Evolutionary conservation across 306 rosid genomes (phyloP).

Genomic region (Corylus heterophylla): DNA sequence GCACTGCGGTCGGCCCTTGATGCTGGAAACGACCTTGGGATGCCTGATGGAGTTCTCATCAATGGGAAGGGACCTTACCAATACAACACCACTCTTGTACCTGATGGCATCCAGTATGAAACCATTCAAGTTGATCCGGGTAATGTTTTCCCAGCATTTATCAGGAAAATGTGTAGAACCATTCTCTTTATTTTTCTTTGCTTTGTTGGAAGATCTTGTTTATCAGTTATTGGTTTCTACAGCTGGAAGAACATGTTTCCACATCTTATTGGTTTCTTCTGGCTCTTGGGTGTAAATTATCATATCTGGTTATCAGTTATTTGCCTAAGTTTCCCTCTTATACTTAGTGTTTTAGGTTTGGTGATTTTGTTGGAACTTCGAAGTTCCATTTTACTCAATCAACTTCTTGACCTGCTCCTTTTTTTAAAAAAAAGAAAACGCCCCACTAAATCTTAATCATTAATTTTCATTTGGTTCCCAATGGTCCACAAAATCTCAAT

Average conservation of each 20-base stretch:
- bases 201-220: not conserved
- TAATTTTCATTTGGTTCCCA: not conserved
- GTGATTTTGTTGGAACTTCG: not conserved
- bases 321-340: not conserved
- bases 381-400: not conserved
- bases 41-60: slow-evolving; percentile 92
- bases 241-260: not conserved
- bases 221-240: not conserved
- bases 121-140: slow-evolving; percentile 74
- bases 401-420: not conserved
- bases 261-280: not conserved
- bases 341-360: not conserved
- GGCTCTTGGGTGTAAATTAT: not conserved
- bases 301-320: not conserved
- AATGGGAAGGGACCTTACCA: slow-evolving; percentile 94
- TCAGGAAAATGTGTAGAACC: not conserved
- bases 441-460: not conserved
- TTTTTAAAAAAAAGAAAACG: not conserved
- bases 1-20: slow-evolving; percentile 59
- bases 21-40: slow-evolving; percentile 70
- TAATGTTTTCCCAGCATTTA: slow-evolving; percentile 16
- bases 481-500: not conserved
- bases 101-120: slow-evolving; percentile 56
- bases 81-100: slow-evolving; percentile 77
- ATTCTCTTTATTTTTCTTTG: not conserved